These are phyloP conservation scores for Dothiorella sarmentorum DNA, from an alignment of 2,329 filamentous ascomycete genomes.

Conservation along the genomic window DNA sequence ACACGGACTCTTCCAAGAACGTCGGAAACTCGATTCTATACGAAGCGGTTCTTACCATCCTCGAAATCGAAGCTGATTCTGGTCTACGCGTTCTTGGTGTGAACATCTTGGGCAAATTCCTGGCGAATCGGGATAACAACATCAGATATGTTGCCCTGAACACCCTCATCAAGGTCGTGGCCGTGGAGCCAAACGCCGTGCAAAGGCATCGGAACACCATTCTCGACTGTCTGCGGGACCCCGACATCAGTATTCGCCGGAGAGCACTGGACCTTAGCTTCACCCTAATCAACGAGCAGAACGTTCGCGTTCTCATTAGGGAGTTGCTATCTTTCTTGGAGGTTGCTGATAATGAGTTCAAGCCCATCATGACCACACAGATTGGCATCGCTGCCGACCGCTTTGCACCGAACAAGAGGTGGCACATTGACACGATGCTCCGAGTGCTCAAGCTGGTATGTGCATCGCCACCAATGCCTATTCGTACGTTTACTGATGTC, in stretches of 20 bases:
- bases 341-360: slow-evolving; percentile 97
- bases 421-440: slow-evolving; percentile 98
- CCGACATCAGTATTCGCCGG: slow-evolving; percentile 94
- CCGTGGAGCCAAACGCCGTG: slow-evolving; percentile 95
- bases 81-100: slow-evolving; percentile 91
- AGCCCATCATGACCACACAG: slow-evolving; percentile 95
- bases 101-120: slow-evolving; percentile 96
- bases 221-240: slow-evolving; percentile 89
- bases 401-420: slow-evolving; percentile 93
- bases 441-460: slow-evolving; percentile 74
- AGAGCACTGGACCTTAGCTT: slow-evolving; percentile 97
- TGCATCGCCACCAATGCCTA: neutral
- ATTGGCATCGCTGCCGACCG: slow-evolving; percentile 96
- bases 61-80: slow-evolving; percentile 97
- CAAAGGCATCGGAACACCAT: slow-evolving; percentile 97
- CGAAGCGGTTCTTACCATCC: slow-evolving; percentile 92
- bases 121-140: slow-evolving; percentile 98
- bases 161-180: slow-evolving; percentile 95
- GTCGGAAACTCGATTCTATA: slow-evolving; percentile 98
- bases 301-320: slow-evolving; percentile 87
- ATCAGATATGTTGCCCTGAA: slow-evolving; percentile 98
- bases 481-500: slow-evolving; percentile 20
- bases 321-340: slow-evolving; percentile 94
- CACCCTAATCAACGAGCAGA: slow-evolving; percentile 94
- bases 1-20: slow-evolving; percentile 97